phyloP scores from a whole-genome alignment of 805 yeast species.

The Kazachstania taianensis region DNA sequence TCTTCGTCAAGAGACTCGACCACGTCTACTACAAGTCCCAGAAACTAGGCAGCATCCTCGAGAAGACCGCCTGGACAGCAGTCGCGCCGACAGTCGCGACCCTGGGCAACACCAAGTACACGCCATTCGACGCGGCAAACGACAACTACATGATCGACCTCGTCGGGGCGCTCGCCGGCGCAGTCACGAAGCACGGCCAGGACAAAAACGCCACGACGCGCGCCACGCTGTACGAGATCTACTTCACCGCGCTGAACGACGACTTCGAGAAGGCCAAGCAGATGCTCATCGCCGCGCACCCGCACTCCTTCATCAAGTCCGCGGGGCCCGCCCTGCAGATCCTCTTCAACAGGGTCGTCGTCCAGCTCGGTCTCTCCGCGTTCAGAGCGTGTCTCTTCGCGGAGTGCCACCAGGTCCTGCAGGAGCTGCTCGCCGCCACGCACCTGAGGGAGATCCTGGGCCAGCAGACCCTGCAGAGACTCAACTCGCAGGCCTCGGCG shows the following conservation, averaged over 20 bases:
- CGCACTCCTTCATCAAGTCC: slow-evolving; percentile 68
- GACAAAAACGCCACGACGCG: slow-evolving; percentile 65
- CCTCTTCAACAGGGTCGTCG: slow-evolving; percentile 87
- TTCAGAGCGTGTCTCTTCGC: slow-evolving; percentile 79
- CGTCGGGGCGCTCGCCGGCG: slow-evolving; percentile 48
- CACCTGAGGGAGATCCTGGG: slow-evolving; percentile 89
- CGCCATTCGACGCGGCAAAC: slow-evolving; percentile 22
- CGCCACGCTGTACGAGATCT: slow-evolving; percentile 76
- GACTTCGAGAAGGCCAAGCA: slow-evolving; percentile 79
- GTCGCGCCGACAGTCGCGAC: slow-evolving; percentile 22
- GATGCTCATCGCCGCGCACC: slow-evolving; percentile 74
- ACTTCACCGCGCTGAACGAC: slow-evolving; percentile 85
- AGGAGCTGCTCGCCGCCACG: slow-evolving; percentile 77
- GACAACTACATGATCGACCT: slow-evolving; percentile 42
- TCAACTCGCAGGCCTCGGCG: slow-evolving; percentile 15
- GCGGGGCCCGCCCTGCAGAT: slow-evolving; percentile 85
- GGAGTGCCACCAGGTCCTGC: slow-evolving; percentile 79
- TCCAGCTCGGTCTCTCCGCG: slow-evolving; percentile 91
- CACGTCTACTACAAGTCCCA: slow-evolving; percentile 89
- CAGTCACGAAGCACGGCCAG: slow-evolving; percentile 54
- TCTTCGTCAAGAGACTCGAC: slow-evolving; percentile 75
- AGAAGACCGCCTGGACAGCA: slow-evolving; percentile 63
- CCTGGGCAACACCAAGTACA: slow-evolving; percentile 23
- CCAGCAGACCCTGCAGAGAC: slow-evolving; percentile 71
- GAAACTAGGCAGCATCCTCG: slow-evolving; percentile 57